A percentile compares a stretch with the other conserved stretches of the same genome.
phyloP scores from a whole-genome alignment of 1,284 basidiomycete genomes.

The Wallemia hederae region DNA sequence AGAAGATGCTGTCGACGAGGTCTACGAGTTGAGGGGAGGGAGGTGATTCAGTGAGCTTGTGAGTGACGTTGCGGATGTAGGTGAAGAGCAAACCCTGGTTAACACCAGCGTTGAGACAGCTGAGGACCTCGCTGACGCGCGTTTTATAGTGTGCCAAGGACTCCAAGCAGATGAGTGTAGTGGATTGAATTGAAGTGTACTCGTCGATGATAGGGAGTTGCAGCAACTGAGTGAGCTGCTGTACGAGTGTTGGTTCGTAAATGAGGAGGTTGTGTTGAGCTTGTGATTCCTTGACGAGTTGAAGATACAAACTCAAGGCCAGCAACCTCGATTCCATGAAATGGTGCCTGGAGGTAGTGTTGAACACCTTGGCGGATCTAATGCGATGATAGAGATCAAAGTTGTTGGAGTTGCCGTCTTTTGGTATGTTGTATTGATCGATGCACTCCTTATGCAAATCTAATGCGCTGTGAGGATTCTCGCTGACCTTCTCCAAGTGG shows the following conservation, averaged over 20 bases:
- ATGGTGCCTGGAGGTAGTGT: background rate
- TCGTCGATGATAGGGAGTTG: slow-evolving; percentile 6
- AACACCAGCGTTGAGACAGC: slow-evolving; percentile 74
- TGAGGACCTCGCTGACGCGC: slow-evolving; percentile 60
- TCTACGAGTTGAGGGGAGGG: slow-evolving; percentile 15
- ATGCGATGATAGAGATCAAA: slow-evolving; percentile 72
- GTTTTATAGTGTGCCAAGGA: slow-evolving; percentile 57
- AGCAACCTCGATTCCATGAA: slow-evolving; percentile 30
- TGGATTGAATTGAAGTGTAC: slow-evolving; percentile 38
- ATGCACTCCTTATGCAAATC: slow-evolving; percentile 44
- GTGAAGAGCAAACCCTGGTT: slow-evolving; percentile 71
- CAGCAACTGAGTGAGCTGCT: slow-evolving; percentile 63
- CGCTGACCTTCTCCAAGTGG: background rate
- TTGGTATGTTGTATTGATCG: slow-evolving; percentile 41
- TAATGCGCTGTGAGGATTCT: slow-evolving; percentile 14
- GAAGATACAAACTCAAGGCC: slow-evolving; percentile 55
- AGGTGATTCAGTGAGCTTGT: background rate
- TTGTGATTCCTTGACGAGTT: slow-evolving; percentile 41
- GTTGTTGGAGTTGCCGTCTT: slow-evolving; percentile 23
- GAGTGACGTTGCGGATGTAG: background rate
- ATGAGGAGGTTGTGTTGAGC: slow-evolving; percentile 60
- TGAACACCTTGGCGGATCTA: slow-evolving; percentile 27
- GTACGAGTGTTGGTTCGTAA: slow-evolving; percentile 72
- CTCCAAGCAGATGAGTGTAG: slow-evolving; percentile 64
- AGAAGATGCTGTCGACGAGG: slow-evolving; percentile 57